phyloP scores from a whole-genome alignment of 306 rosid species.

The Quercus rubra region DNA sequence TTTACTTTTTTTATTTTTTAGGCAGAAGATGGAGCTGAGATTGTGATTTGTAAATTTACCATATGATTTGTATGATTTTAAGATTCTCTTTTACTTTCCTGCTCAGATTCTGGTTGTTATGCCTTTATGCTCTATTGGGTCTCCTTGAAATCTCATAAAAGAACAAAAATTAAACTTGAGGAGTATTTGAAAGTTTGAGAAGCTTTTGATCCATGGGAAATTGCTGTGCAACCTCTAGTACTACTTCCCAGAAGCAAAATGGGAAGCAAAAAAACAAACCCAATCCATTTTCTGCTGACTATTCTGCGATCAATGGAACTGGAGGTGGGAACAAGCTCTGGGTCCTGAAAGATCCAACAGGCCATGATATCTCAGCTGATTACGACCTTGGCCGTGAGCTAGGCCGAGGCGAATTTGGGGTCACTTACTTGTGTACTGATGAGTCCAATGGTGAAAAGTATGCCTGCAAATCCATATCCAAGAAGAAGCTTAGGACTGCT shows the following conservation, averaged over 20 bases:
- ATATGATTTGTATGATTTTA: background rate
- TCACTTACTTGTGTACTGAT: conserved; percentile 51
- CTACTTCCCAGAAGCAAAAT: conserved; percentile 25
- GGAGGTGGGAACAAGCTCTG: conserved; percentile 33
- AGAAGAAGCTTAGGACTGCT: conserved; percentile 57
- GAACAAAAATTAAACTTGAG: background rate
- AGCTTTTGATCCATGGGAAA: conserved; percentile 44
- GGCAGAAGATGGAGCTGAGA: background rate
- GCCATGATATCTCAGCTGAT: conserved; percentile 34
- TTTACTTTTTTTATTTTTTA: background rate
- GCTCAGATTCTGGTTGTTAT: conserved; percentile 9
- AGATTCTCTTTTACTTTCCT: conserved; percentile 1
- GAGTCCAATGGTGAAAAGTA: conserved; percentile 28
- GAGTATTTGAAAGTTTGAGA: background rate
- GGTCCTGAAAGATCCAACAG: conserved; percentile 49
- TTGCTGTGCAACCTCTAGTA: conserved; percentile 45
- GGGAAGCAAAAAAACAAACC: conserved; percentile 35
- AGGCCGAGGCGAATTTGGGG: conserved; percentile 59
- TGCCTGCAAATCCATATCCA: conserved; percentile 63
- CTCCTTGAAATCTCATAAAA: conserved; percentile 16
- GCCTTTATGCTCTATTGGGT: conserved; percentile 13
- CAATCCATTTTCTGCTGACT: conserved; percentile 37
- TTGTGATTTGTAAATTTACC: background rate
- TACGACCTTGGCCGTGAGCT: conserved; percentile 58
- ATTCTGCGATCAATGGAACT: conserved; percentile 14